Base-by-base conservation (phyloP, 176 grass and related monocot species). In the Cymbopogon citratus region DNA sequence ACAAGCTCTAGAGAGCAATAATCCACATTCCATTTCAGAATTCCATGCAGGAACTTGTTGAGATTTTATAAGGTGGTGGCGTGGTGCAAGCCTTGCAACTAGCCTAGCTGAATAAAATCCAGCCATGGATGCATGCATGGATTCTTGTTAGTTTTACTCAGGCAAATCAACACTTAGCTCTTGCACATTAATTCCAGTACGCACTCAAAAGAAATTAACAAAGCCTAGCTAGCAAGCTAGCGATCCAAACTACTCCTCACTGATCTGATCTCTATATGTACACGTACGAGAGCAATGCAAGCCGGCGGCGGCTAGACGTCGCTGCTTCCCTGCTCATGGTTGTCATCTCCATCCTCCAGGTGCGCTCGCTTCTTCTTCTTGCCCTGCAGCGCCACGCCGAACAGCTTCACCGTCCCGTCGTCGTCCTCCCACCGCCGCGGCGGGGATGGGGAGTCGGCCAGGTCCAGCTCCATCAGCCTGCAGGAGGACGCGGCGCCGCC, bases 331-430 rank as follows among this genome's bases (percentile, higher is more conserved):
- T 83, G 62, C 39, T 79, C 88, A 79, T 86, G 83, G 80, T 62
- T 63, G 18, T 24, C 48, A 45, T 61, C 61, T 19, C 77, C 60
- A 12, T 81, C 67, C 24, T 85, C 75, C 52, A 52, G 71, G 75
- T 89, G 77, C 77, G 75, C 21, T 72, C 82, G 83, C 86, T 94
- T 94, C 84, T 91, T 93, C 40, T 66, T 93, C 34, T 66, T 84
- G 6, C 84, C 80, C 31, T 92, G 90, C 57, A 98, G 81, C 12
- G 88, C 46, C 78, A 98, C 95, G n/a, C 95, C 95, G 66, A 98
- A 98, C 63, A 98, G 86, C 90, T 94, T 98, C 74, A 98, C 90
- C 25, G 86, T 89, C 73, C 68, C 57, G 54, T 41, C 63, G 18
- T 14, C 64, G 34, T 48, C 69, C 23, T n/a, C 23, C 25, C 31